phyloP scores from a whole-genome alignment of 192 early-diverging fungal genomes.

The Rhizoclosmatium sp. region DNA sequence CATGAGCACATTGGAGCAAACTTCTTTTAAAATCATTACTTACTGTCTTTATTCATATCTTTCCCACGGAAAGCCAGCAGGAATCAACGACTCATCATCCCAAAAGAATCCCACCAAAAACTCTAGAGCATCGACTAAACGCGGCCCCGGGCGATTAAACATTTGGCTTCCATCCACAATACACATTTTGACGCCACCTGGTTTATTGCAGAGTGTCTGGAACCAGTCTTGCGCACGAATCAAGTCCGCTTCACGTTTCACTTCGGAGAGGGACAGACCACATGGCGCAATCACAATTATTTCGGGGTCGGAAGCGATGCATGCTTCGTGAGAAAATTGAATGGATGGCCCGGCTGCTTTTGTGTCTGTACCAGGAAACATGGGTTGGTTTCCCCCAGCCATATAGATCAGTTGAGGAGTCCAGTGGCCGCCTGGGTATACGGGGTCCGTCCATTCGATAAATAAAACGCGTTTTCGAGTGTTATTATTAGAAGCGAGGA shows the following conservation, averaged over 20 bases:
- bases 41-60: too few relatives aligned
- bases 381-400: slow-evolving; percentile 54
- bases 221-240: slow-evolving; percentile 42
- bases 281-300: slow-evolving; percentile 57
- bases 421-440: slow-evolving; percentile 63
- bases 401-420: slow-evolving; percentile 52
- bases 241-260: slow-evolving; percentile 41
- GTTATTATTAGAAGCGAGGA: slow-evolving; percentile 31
- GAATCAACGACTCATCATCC: slow-evolving; percentile 47
- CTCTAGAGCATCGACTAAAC: slow-evolving; percentile 63
- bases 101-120: slow-evolving; percentile 59
- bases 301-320: slow-evolving; percentile 50
- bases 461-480: slow-evolving; percentile 49
- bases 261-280: slow-evolving; percentile 52
- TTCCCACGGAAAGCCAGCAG: slow-evolving; percentile 51
- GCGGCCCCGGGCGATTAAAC: slow-evolving; percentile 65
- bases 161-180: slow-evolving; percentile 65
- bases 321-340: slow-evolving; percentile 28
- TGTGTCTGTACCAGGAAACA: slow-evolving; percentile 36
- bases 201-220: slow-evolving; percentile 33
- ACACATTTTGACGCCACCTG: slow-evolving; percentile 37
- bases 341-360: slow-evolving; percentile 48
- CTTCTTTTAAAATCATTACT: too few relatives aligned
- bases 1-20: too few relatives aligned
- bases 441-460: slow-evolving; percentile 64